A percentile compares a stretch with the other conserved stretches of the same genome.
These are phyloP conservation scores for Colletotrichum sp. DNA, from an alignment of 2,329 filamentous ascomycete genomes.

Conservation along the genomic window DNA sequence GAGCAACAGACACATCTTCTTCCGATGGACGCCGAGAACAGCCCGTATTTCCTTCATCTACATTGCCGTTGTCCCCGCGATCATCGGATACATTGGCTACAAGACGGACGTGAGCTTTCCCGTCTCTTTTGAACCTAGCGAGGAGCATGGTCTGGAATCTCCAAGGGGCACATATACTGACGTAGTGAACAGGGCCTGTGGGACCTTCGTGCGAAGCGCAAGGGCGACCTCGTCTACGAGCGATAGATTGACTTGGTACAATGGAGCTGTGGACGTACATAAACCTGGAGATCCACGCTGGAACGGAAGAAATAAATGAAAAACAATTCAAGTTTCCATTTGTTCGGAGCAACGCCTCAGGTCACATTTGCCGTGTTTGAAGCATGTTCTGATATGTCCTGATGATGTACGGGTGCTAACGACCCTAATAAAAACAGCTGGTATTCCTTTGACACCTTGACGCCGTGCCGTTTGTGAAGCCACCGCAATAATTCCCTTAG, in stretches of 20 bases:
- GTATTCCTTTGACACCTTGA: background rate
- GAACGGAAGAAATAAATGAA: background rate
- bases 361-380: background rate
- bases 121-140: background rate
- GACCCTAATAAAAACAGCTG: background rate
- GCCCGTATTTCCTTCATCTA: conserved; percentile 82
- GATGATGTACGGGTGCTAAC: background rate
- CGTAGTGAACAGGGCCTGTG: conserved; percentile 73
- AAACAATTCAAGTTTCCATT: background rate
- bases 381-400: background rate
- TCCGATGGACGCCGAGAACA: conserved; percentile 88
- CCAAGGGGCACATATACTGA: background rate
- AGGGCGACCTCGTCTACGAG: conserved; percentile 83
- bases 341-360: background rate
- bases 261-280: conserved; percentile 42
- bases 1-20: conserved; percentile 88
- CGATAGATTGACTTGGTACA: conserved; percentile 53
- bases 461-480: background rate
- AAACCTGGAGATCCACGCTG: conserved; percentile 22
- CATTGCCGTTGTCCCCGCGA: conserved; percentile 71
- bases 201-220: conserved; percentile 84
- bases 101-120: conserved; percentile 76
- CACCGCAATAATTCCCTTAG: background rate
- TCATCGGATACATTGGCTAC: conserved; percentile 75
- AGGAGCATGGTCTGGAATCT: no score